A percentile compares a stretch with the other conserved stretches of the same genome.
These are phyloP conservation scores for Vitis hybrid DNA, from an alignment of 177 flowering plant genomes.

Conservation along the genomic window DNA sequence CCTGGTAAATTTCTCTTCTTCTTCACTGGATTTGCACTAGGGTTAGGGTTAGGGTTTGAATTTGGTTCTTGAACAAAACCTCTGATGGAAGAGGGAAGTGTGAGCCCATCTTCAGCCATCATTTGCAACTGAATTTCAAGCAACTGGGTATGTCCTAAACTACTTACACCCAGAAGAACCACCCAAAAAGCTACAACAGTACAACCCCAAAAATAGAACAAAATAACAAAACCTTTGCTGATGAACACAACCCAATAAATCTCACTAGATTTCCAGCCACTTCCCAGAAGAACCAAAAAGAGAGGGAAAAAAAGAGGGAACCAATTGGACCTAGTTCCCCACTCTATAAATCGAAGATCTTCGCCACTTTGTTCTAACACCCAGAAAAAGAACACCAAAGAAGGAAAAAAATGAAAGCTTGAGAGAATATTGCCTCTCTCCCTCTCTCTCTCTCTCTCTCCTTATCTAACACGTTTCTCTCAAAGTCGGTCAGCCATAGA, in stretches of 20 bases:
- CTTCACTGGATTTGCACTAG: constrained; percentile 26
- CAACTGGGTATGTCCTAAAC: not conserved
- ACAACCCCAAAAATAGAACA: constrained; percentile 4
- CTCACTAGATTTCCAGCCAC: not conserved
- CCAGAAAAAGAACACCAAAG: constrained; percentile 18
- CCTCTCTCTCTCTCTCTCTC: constrained; percentile 19
- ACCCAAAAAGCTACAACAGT: not conserved
- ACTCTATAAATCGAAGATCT: not conserved
- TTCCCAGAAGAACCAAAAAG: constrained; percentile 5
- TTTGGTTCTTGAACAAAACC: constrained; percentile 31
- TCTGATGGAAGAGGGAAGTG: constrained; percentile 30
- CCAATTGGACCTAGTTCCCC: not conserved
- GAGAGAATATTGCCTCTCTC: constrained; percentile 28
- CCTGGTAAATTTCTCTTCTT: constrained; percentile 55
- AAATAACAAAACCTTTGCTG: not conserved
- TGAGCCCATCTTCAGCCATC: constrained; percentile 40
- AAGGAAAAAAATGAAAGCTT: constrained; percentile 20
- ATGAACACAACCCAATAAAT: not conserved
- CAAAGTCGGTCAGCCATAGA: constrained; percentile 45
- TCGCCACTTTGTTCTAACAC: constrained; percentile 13
- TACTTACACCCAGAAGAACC: not conserved
- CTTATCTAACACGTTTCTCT: constrained; percentile 44
- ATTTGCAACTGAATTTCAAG: constrained; percentile 12
- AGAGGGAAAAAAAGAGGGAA: not conserved
- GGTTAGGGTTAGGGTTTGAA: constrained; percentile 33